Evolutionary conservation across 202 grass and related monocot species (phyloP), one percentile per base, ranked within the genome.

Genomic region (Schoenoplectus tabernaemontani): DNA sequence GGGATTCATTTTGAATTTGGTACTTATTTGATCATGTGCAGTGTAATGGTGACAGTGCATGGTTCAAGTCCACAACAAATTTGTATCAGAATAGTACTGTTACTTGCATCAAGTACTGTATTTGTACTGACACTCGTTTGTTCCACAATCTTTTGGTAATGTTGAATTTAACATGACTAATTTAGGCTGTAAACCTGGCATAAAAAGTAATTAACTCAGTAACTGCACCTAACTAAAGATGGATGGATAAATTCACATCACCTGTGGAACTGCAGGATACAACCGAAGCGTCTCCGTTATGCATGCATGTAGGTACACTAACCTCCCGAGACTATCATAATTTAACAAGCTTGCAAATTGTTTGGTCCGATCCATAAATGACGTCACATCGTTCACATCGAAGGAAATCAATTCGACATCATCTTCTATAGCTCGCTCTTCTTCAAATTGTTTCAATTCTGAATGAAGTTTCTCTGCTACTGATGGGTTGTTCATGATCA

Each of bases 211-310:
- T 51, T 30, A 73, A 44, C 61, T 69, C 19, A 5, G 19, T 60
- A 30, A 30, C 28, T 60, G 23, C 23, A 60, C 9, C 1, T 69
- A 68, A 71, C 15, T 16, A 47, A 48, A 48, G 22, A 13, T 51
- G 2, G 13, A 33, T 74, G 7, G 47, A 34, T 9, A 74, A 15
- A 53, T 34, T 16, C 2, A 77, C 24, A 62, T 85, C 81, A 91
- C 89, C 86, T 92, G 90, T 71, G 93, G 91, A 9, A 97, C 91
- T 47, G 93, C 85, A 44, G 89, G 93, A 84, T 93, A 97, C 34
- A 97, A 85, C 3, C 93, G 89, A 41, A 93, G 91, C 20, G 93
- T 97, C 89, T 97, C 93, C 11, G 91, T 93, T 56, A 93, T 87
- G 71, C 93, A 97, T 41, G 91, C 91, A 85, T 97, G 93, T 43